Evolutionary conservation across 805 yeast species (phyloP).

Genomic region (Blastobotrys muscicola): DNA sequence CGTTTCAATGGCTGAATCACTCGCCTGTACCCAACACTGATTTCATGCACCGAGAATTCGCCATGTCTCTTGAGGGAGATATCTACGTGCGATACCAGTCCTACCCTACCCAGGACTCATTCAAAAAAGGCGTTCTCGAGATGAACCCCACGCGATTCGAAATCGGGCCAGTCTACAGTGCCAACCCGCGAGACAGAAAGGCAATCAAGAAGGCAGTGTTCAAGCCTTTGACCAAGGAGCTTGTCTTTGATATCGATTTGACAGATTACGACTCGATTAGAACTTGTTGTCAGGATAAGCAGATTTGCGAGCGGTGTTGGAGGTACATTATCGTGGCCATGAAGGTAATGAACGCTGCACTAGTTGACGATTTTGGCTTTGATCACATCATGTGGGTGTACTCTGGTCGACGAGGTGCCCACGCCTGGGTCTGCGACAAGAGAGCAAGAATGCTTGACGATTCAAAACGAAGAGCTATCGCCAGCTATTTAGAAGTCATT

Average conservation of each 20-base stretch:
- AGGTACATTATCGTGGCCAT: conserved; percentile 80
- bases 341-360: conserved; percentile 57
- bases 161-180: conserved; percentile 83
- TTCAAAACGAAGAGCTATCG: conserved; percentile 60
- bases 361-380: conserved; percentile 85
- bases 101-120: conserved; percentile 54
- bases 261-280: conserved; percentile 92
- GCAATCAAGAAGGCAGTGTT: conserved; percentile 58
- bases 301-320: conserved; percentile 88
- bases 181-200: conserved; percentile 81
- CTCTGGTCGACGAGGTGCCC: conserved; percentile 98
- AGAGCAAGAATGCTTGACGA: conserved; percentile 73
- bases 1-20: conserved; percentile 88
- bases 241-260: conserved; percentile 94
- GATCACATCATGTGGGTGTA: conserved; percentile 85
- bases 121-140: conserved; percentile 63
- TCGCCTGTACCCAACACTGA: conserved; percentile 65
- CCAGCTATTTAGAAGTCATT: conserved; percentile 75
- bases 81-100: conserved; percentile 79
- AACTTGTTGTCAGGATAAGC: conserved; percentile 84
- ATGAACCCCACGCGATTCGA: conserved; percentile 87
- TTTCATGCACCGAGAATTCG: conserved; percentile 86
- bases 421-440: conserved; percentile 92
- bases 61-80: conserved; percentile 66
- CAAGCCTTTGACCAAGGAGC: conserved; percentile 76